Evolutionary conservation across 257 asterid genomes (phyloP).

Genomic region (Leptodermis oblonga): DNA sequence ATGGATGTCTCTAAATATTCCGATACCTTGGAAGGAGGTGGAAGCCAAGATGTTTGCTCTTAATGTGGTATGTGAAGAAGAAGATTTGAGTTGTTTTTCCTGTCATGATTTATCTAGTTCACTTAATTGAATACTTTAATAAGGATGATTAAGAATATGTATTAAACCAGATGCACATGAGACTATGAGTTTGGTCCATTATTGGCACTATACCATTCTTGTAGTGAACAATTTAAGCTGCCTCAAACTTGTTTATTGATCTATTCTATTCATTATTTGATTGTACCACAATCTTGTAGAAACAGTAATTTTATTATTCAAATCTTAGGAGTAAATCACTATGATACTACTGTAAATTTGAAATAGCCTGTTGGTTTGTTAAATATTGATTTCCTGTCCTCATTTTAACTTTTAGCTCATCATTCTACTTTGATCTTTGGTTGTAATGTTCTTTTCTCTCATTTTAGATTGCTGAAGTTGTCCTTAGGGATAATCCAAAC

Average conservation of each 20-base stretch:
- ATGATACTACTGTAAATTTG: not conserved
- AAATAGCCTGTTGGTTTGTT: not conserved
- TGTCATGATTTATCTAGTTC: not conserved
- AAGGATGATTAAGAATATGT: not conserved
- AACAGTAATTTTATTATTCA: not conserved
- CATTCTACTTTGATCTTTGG: not conserved
- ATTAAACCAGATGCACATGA: not conserved
- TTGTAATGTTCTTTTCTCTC: conserved; percentile 19
- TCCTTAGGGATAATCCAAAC: conserved; percentile 55
- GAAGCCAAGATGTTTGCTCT: conserved; percentile 75
- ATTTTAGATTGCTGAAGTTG: conserved; percentile 75
- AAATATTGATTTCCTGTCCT: not conserved
- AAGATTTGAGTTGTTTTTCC: not conserved
- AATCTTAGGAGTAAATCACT: not conserved
- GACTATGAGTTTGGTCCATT: not conserved
- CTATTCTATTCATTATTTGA: not conserved
- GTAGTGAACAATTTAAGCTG: not conserved
- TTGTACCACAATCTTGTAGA: not conserved
- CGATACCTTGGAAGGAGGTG: conserved; percentile 73
- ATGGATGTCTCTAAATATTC: conserved; percentile 46
- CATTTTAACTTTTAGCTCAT: not conserved
- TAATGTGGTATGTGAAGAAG: conserved; percentile 47
- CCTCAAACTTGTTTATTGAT: not conserved
- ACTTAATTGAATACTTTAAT: not conserved
- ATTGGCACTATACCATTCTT: not conserved